phyloP scores from a whole-genome alignment of 208 protist genomes.

The Entamoeba dispar region DNA sequence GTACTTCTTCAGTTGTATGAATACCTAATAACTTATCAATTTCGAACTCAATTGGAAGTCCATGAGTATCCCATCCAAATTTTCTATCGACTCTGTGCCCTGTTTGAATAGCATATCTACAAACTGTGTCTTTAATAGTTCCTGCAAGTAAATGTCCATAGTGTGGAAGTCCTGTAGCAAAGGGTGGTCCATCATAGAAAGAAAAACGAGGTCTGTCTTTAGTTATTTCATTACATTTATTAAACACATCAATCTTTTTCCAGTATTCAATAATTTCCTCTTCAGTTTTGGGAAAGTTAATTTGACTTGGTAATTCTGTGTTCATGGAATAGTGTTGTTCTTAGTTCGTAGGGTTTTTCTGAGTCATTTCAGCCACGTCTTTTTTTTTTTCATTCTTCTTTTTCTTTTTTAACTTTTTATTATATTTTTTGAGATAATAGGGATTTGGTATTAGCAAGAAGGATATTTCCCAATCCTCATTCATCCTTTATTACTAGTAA shows the following conservation, averaged over 20 bases:
- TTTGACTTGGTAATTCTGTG: background rate
- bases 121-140: conserved; percentile 98
- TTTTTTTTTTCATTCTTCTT: too few species aligned
- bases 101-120: conserved; percentile 79
- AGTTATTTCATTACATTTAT: conserved; percentile 64
- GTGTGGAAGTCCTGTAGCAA: conserved; percentile 97
- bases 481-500: too few species aligned
- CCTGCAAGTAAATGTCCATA: conserved; percentile 96
- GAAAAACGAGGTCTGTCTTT: conserved; percentile 33
- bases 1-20: conserved; percentile 57
- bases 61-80: conserved; percentile 97
- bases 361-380: too few species aligned
- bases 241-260: conserved; percentile 76
- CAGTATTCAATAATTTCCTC: conserved; percentile 69
- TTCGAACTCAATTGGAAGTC: conserved; percentile 90
- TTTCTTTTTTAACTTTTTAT: too few species aligned
- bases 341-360: background rate
- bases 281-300: conserved; percentile 68
- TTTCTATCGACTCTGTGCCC: conserved; percentile 85
- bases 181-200: conserved; percentile 99
- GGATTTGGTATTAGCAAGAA: too few species aligned
- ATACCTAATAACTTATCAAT: conserved; percentile 84
- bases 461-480: too few species aligned
- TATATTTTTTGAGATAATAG: too few species aligned
- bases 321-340: background rate